Base-by-base conservation (phyloP, 805 yeast genomes). In the Metschnikowia anglica region DNA sequence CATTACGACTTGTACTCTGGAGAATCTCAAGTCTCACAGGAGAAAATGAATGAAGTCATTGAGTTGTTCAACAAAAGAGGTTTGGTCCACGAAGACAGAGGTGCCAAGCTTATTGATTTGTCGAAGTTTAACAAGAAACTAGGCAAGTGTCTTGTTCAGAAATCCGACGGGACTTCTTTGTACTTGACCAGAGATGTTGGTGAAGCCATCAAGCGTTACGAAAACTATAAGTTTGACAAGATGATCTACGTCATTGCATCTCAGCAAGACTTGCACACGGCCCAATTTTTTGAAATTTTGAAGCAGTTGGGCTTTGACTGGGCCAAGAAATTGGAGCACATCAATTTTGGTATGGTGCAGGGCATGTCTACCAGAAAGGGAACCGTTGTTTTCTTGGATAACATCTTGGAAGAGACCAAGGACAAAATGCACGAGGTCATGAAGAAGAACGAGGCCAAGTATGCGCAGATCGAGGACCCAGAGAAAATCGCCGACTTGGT, bases 341-440 rank as follows among this genome's bases (percentile, higher is more conserved):
- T 93, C 56, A 91, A 85, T 70, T 93, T 90, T 56, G 99, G 99
- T 66, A 85, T 93, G 95, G 99, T 93, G 38, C 85, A 80, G 60
- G 99, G 99, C 56, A 93, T 93, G 99, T 85, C 96, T 20, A 93
- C 99, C 46, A 83, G 99, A 74, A 87, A 83, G 68, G 99, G 99
- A 54, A 93, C 96, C 26, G 99, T 93, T 49, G 98, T 93, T n/a
- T 93, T 93, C 77, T 77, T 93, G 59, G 97, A 93, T 67, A 85
- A 80, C 59, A 93, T 93, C 55, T 74, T 93, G 55, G 93, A 91
- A 68, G 96, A 88, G 66, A 89, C 97, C 46, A 86, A 86, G 70
- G 88, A 85, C 43, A 80, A 87, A 59, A 93, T 93, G 96, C 95
- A 89, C 62, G 93, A 88, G 55, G 97, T 93, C 43, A 93, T 93